phyloP scores from a whole-genome alignment of 2,329 filamentous ascomycete genomes.

The Talaromyces sp. region DNA sequence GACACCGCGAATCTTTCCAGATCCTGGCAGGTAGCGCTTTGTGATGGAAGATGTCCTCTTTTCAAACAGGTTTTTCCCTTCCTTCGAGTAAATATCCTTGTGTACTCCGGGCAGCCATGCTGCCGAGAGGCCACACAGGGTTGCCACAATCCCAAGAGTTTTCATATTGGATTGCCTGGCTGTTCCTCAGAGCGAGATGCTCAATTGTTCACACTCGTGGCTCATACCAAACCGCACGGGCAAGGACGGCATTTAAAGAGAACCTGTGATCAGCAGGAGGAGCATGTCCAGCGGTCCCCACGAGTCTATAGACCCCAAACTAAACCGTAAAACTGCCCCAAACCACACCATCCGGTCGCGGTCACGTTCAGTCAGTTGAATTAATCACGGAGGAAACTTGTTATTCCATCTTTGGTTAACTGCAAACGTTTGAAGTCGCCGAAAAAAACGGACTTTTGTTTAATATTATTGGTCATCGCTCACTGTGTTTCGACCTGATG shows the following conservation, averaged over 20 bases:
- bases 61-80: conserved; percentile 11
- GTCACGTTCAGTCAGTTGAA: neutral
- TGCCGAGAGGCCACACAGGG: conserved; percentile 1
- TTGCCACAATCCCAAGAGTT: neutral
- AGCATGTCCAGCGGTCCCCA: neutral
- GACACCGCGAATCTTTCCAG: conserved; percentile 49
- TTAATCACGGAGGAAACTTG: too few species aligned
- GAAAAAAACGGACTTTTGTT: neutral
- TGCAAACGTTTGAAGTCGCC: neutral
- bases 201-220: neutral
- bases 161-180: neutral
- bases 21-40: conserved; percentile 8
- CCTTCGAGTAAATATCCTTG: conserved; percentile 6
- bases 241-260: neutral
- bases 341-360: neutral
- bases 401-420: neutral
- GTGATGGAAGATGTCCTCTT: neutral
- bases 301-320: neutral
- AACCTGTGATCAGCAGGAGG: neutral
- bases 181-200: neutral
- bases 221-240: neutral
- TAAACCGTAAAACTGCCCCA: neutral
- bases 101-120: conserved; percentile 12
- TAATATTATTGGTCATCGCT: neutral
- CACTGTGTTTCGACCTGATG: neutral